Evolutionary conservation across 2,329 filamentous ascomycete genomes (phyloP).

Genomic region (Mycosphaerella sp.): DNA sequence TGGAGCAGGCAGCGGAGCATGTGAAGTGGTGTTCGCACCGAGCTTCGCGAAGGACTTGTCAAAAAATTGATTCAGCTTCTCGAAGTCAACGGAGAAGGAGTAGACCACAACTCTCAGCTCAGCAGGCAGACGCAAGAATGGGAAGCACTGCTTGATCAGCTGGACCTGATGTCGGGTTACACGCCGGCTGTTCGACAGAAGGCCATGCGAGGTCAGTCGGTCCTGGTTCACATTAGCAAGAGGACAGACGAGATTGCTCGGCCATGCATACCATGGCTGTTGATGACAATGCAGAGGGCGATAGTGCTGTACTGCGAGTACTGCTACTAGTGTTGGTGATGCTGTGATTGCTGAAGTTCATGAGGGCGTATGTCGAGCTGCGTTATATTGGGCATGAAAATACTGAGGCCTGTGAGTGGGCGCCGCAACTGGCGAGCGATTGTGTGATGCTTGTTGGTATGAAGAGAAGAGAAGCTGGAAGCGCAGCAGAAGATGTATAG

Average conservation of each 20-base stretch:
- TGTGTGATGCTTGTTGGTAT: neutral
- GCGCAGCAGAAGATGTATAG: neutral
- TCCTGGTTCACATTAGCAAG: conserved; percentile 10
- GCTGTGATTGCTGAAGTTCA: neutral
- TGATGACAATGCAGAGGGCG: neutral
- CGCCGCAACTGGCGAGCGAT: neutral
- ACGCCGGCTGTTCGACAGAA: conserved; percentile 15
- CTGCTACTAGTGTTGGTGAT: neutral
- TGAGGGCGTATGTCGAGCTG: neutral
- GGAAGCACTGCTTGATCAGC: conserved; percentile 21
- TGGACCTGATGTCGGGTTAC: conserved; percentile 23
- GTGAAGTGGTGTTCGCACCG: conserved; percentile 3
- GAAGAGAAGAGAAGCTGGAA: neutral
- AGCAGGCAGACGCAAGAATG: conserved; percentile 27
- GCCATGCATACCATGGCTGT: conserved; percentile 5
- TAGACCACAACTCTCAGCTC: conserved; percentile 29
- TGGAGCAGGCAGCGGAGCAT: conserved; percentile 1
- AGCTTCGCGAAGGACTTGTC: conserved; percentile 11
- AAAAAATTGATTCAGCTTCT: conserved; percentile 22
- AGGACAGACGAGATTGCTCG: neutral
- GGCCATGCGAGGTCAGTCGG: conserved; percentile 11
- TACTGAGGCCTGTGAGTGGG: neutral
- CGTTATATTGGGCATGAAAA: neutral
- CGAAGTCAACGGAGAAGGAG: conserved; percentile 20
- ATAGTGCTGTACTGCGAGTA: neutral